Base-by-base conservation (phyloP, 371 early-diverging fungal species). In the Mortierella sp. region DNA sequence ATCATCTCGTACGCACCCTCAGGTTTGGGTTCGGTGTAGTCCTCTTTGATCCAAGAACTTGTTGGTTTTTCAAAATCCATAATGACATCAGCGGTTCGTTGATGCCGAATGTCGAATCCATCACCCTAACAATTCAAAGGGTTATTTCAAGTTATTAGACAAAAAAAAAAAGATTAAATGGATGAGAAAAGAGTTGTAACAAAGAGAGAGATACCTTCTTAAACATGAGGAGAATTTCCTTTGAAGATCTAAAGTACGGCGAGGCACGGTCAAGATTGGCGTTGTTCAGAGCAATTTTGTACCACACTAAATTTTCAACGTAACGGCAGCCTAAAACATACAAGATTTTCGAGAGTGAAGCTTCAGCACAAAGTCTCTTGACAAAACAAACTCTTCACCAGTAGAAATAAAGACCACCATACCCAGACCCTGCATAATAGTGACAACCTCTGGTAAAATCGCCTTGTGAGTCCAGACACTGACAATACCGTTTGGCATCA, bases 261-360 rank as follows among this genome's bases (percentile, higher is more conserved):
- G 86, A 86, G 0, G 86, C 82, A 21, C 86, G 86, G 64, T 87
- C 85, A 45, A 87, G 68, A n/a, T 74, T 80, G 0, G 76, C 68
- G 64, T 92, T 90, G 77, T 88, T 87, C 58, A 90, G 61, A 0
- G 86, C 84, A 36, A 87, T 88, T 67, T 90, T 89, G 83, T 88
- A 92, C 92, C 92, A 92, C 8, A 90, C 89, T 48, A 92, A 74
- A 69, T 92, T 92, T 67, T 92, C 92, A 3, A 92, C 90, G 77
- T 92, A 92, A 75, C 85, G 86, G 70, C 88, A 90, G 48, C 87
- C 90, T 89, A 71, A 11, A 4, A 3, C 4, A 53, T 22, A 53
- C 22, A 19, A 1, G 53, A n/a, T 53, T n/a, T 53, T 9, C 53
- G 24, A 22, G 24, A 53, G 53, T 19, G 53, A 19, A 22, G n/a